Percentiles rank a stretch among this genome's conserved stretches.
phyloP scores from a whole-genome alignment of 2,329 filamentous ascomycete species.

The Neopestalotiopsis rosae region DNA sequence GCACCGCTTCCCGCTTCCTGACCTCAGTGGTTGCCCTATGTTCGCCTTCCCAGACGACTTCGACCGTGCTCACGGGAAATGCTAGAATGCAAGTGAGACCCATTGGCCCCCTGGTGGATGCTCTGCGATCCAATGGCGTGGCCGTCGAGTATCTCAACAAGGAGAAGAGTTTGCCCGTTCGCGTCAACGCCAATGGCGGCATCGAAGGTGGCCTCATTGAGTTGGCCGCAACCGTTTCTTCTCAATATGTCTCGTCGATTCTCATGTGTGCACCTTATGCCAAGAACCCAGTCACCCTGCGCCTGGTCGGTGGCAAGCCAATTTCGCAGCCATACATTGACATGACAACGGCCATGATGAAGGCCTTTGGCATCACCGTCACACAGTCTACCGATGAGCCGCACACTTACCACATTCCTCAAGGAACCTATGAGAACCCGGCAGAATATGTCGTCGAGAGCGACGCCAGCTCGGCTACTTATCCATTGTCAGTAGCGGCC shows the following conservation, averaged over 20 bases:
- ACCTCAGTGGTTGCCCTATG: constrained; percentile 91
- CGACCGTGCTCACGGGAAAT: constrained; percentile 89
- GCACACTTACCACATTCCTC: constrained; percentile 93
- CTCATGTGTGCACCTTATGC: constrained; percentile 97
- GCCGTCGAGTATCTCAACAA: constrained; percentile 84
- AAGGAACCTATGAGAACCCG: constrained; percentile 83
- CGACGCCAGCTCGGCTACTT: constrained; percentile 96
- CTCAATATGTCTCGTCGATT: constrained; percentile 98
- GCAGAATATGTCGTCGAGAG: constrained; percentile 90
- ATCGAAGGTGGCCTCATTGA: constrained; percentile 88
- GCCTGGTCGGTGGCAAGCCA: constrained; percentile 92
- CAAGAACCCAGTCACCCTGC: constrained; percentile 88
- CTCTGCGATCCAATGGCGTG: constrained; percentile 86
- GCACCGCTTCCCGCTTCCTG: constrained; percentile 92
- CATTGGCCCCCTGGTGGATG: constrained; percentile 91
- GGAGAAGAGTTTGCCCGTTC: constrained; percentile 81
- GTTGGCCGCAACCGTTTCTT: constrained; percentile 92
- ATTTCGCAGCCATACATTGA: constrained; percentile 98
- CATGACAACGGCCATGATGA: constrained; percentile 99
- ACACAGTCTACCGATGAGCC: constrained; percentile 76
- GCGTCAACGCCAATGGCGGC: constrained; percentile 81
- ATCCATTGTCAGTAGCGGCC: constrained; percentile 90
- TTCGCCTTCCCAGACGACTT: constrained; percentile 65
- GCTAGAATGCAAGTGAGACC: constrained; percentile 95
- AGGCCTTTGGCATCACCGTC: constrained; percentile 84